Conservation (phyloP, 2,329 filamentous ascomycete genomes). For the Akanthomyces lecanii region DNA sequence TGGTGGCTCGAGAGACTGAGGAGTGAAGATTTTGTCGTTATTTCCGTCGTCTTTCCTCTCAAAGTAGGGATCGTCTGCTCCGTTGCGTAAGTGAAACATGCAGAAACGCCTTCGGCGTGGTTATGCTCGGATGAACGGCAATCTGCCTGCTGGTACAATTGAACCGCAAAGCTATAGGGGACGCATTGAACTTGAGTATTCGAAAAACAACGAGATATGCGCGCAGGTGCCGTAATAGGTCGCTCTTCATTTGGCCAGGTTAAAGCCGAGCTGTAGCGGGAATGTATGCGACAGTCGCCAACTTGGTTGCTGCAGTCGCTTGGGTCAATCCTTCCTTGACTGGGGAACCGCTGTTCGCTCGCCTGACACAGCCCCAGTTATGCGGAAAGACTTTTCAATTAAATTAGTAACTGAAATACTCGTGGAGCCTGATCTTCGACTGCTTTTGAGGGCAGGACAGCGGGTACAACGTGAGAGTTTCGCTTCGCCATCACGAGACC, state of each 20-base stretch:
- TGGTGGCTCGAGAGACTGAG: background rate
- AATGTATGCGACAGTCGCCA: background rate
- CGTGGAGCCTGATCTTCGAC: background rate
- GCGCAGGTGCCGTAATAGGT: background rate
- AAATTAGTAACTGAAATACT: background rate
- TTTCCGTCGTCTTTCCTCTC: constrained; percentile 1
- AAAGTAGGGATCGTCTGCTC: background rate
- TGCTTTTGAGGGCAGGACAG: background rate
- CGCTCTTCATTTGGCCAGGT: background rate
- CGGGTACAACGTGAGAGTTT: background rate
- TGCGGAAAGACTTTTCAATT: background rate
- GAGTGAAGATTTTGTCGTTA: background rate
- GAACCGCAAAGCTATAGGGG: background rate
- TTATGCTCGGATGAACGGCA: constrained; percentile 9
- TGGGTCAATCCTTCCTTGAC: background rate
- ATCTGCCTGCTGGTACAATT: background rate
- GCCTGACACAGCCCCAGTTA: background rate
- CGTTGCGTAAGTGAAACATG: background rate
- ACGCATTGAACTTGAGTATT: background rate
- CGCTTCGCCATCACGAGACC: background rate
- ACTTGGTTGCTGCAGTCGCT: background rate
- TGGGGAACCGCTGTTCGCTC: background rate
- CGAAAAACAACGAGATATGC: background rate
- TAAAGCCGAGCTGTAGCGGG: background rate
- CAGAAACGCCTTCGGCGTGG: background rate